Evolutionary conservation across 345 rosid genomes (phyloP).

Genomic region (Cardamine chenopodiifolia): DNA sequence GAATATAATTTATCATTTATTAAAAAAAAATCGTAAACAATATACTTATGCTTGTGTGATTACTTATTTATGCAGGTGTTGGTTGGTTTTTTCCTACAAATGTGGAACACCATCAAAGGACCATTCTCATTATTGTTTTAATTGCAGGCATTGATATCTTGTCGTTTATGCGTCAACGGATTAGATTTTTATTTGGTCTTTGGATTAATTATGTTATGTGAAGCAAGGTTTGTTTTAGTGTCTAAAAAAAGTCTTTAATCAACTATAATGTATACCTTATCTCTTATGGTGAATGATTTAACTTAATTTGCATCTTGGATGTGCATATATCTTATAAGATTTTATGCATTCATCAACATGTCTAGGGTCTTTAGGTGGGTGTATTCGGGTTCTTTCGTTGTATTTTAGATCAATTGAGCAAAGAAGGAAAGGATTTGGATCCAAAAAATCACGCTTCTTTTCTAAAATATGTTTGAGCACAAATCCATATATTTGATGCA

Average conservation of each 20-base stretch:
- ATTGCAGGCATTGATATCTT: constrained; percentile 13
- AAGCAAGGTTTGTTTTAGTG: neutral
- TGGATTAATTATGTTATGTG: neutral
- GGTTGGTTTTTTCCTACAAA: constrained; percentile 51
- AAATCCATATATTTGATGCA: constrained; percentile 19
- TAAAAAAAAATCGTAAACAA: neutral
- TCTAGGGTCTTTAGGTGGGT: neutral
- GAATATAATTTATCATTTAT: no score
- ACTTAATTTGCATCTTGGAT: neutral
- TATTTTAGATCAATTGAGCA: neutral
- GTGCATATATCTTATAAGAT: neutral
- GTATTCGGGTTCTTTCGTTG: neutral
- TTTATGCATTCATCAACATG: neutral
- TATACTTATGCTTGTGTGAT: neutral
- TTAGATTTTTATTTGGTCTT: neutral
- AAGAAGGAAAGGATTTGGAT: neutral
- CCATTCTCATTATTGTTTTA: constrained; percentile 15
- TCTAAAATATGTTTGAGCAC: neutral
- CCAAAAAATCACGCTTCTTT: constrained; percentile 5
- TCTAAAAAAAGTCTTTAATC: neutral
- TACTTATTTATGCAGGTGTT: constrained; percentile 44
- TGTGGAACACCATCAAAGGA: constrained; percentile 39
- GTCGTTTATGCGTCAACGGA: neutral
- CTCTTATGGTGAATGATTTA: neutral
- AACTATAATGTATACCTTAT: neutral